Percentiles rank a stretch among this genome's conserved stretches.
phyloP scores from a whole-genome alignment of 345 rosid genomes.

The Capsella bursapastoris region DNA sequence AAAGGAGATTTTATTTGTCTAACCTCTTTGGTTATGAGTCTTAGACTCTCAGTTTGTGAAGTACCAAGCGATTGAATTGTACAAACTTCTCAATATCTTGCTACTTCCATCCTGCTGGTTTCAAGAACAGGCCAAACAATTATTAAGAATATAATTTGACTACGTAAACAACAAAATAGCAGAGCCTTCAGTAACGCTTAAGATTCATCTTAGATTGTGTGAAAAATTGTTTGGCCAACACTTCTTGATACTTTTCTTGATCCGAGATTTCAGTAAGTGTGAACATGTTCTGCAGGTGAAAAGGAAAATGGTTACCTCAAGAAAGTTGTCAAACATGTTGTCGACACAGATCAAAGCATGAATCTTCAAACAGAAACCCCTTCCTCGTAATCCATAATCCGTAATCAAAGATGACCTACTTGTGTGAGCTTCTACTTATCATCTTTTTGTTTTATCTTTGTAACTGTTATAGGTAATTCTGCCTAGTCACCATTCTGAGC shows the following conservation, averaged over 20 bases:
- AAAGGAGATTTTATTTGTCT: conserved; percentile 44
- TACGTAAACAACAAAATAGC: conserved; percentile 1
- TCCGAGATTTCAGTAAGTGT: conserved; percentile 20
- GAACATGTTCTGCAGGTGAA: conserved; percentile 13
- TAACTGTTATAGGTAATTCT: conserved; percentile 28
- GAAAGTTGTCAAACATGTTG: conserved; percentile 41
- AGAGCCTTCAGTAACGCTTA: background rate
- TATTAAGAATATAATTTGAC: background rate
- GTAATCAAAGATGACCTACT: conserved; percentile 42
- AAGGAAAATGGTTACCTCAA: conserved; percentile 40
- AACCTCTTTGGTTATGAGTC: conserved; percentile 53
- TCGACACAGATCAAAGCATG: conserved; percentile 31
- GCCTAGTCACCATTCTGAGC: conserved; percentile 49
- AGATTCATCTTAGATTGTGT: background rate
- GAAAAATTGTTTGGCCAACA: conserved; percentile 20
- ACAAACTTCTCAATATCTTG: conserved; percentile 41
- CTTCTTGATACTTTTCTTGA: background rate
- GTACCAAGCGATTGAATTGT: conserved; percentile 29
- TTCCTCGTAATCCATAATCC: conserved; percentile 32
- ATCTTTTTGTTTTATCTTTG: conserved; percentile 22
- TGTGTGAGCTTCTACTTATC: conserved; percentile 36
- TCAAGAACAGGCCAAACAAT: conserved; percentile 33
- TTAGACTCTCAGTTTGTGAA: conserved; percentile 37
- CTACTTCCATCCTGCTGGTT: conserved; percentile 45
- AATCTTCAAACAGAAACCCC: conserved; percentile 38